A percentile compares a stretch with the other conserved stretches of the same genome.
These are phyloP conservation scores for Phytophthora sp. DNA, from an alignment of 352 stramenopile species.

Conservation along the genomic window DNA sequence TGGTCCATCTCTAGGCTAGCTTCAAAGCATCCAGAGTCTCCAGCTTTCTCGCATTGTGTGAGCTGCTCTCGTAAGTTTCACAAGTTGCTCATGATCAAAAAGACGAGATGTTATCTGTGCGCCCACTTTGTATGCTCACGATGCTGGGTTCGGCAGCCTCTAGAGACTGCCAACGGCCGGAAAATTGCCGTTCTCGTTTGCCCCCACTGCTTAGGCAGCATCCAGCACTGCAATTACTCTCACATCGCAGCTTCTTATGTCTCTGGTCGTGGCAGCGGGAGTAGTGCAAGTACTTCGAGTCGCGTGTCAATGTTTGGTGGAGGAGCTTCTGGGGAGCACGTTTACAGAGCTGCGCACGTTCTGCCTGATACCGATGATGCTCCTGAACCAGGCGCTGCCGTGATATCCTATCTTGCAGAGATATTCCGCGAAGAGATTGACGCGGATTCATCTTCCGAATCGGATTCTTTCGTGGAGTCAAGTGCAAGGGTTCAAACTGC, in stretches of 20 bases:
- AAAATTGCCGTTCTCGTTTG: conserved; percentile 49
- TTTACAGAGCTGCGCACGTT: conserved; percentile 7
- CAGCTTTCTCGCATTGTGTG: conserved; percentile 37
- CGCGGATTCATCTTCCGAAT: neutral
- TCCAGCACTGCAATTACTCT: conserved; percentile 52
- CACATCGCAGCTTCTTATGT: conserved; percentile 21
- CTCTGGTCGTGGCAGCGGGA: conserved; percentile 11
- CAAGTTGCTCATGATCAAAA: conserved; percentile 29
- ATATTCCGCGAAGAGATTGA: conserved; percentile 3
- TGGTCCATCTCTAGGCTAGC: conserved; percentile 1
- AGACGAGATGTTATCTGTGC: conserved; percentile 42
- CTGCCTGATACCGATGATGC: conserved; percentile 11
- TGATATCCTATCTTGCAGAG: conserved; percentile 22
- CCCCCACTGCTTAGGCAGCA: conserved; percentile 42
- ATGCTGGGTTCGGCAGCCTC: conserved; percentile 32
- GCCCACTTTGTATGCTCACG: conserved; percentile 39
- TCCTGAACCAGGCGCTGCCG: conserved; percentile 13
- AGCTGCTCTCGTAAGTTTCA: conserved; percentile 52
- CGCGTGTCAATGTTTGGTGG: conserved; percentile 5
- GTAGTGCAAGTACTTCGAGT: conserved; percentile 24
- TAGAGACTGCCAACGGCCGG: conserved; percentile 33
- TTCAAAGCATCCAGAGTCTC: neutral
- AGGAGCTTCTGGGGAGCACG: neutral
- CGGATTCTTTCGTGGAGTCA: neutral
- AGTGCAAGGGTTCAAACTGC: conserved; percentile 23